Evolutionary conservation across 176 grass and related monocot species (phyloP).

Genomic region (Juncus inflexus): DNA sequence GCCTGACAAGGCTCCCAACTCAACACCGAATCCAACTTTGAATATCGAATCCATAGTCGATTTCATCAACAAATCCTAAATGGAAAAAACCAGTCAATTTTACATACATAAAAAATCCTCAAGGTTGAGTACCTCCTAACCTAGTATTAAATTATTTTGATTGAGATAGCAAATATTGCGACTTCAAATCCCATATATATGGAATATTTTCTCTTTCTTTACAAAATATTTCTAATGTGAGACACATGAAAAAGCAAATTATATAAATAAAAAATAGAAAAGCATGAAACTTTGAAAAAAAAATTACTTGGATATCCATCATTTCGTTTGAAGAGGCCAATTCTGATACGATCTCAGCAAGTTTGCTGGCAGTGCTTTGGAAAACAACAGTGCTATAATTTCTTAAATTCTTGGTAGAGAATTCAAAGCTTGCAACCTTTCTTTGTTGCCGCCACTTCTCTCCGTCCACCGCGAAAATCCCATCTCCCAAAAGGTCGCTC

Average conservation of each 20-base stretch:
- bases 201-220: not conserved
- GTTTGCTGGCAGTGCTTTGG: slow-evolving; percentile 40
- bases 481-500: slow-evolving; percentile 68
- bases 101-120: not conserved
- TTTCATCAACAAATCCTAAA: slow-evolving; percentile 57
- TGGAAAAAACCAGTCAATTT: not conserved
- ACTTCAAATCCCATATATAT: too few relatives aligned
- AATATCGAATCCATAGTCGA: slow-evolving; percentile 72
- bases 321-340: slow-evolving; percentile 15
- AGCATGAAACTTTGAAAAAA: not conserved
- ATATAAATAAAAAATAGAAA: not conserved
- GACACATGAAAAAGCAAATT: not conserved
- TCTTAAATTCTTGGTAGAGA: slow-evolving; percentile 55
- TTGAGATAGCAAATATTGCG: too few relatives aligned
- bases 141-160: too few relatives aligned
- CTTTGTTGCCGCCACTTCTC: slow-evolving; percentile 72
- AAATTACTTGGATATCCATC: slow-evolving; percentile 41
- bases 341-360: slow-evolving; percentile 39
- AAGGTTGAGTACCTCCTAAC: too few relatives aligned
- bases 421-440: slow-evolving; percentile 68
- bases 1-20: slow-evolving; percentile 36
- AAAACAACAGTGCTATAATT: slow-evolving; percentile 76
- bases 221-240: not conserved
- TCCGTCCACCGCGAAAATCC: slow-evolving; percentile 77
- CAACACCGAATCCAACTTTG: slow-evolving; percentile 54